Base-by-base conservation (phyloP, 2,329 filamentous ascomycete species). In the Akanthomyces dipterigenus region DNA sequence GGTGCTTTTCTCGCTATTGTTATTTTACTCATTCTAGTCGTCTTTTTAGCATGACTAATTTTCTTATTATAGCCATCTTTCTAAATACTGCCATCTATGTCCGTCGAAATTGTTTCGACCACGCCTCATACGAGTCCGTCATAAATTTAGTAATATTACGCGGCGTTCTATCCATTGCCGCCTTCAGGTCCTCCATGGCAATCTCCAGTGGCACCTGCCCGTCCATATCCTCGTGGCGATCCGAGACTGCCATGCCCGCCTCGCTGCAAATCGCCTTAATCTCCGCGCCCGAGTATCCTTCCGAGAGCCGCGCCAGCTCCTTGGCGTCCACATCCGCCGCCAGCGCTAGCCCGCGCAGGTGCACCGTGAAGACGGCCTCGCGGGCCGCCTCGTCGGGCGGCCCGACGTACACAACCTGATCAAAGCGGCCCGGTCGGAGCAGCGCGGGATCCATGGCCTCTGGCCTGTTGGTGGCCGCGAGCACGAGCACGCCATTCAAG, bases 391-490 rank as follows among this genome's bases (percentile, higher is more conserved):
- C 75, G 69, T 91, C 87, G 0, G 93, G 93, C 3, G 91, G 89
- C 0, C 90, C 89, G 48, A 97, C 90, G 72, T 96, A 96, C 50
- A 96, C 83, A 38, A 92, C 81, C 66, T 88, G 84, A 69, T 96
- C 91, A 72, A 98, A 90, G 31, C 93, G 84, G 1, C 93, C 93
- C 0, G 91, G 89, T 1, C 93, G 85, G 70, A 96, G 84, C 38
- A 98, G 81, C 1, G 93, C 93, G 1, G 90, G 85, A 70, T 98
- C 93, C 22, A 98, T 83, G 1, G 88, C 82, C 68, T 96, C 89
- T 0, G 93, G 93, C 58, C 91, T 86, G 75, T 98, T 98, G 0
- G 93, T 98, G 2, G 93, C 93, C 0, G 91, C 93, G 20, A 98
- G 84, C 16, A 97, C 88, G 63, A 96, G 83, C 0, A 98, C 92